These are phyloP conservation scores for Colletotrichum sidae DNA, from an alignment of 2,329 filamentous ascomycete species.

Conservation along the genomic window DNA sequence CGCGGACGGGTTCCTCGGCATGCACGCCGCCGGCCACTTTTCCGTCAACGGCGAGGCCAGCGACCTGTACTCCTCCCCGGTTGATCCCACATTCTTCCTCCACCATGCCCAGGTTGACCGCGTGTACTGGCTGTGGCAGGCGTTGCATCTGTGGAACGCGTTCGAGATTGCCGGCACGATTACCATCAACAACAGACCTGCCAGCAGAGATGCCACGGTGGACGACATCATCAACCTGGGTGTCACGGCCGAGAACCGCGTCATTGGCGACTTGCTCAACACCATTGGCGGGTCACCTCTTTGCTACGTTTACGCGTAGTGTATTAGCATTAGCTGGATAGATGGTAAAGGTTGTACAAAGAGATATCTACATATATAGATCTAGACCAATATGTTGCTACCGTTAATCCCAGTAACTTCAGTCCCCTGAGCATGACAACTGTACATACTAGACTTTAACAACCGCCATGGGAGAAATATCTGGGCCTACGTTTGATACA, in stretches of 20 bases:
- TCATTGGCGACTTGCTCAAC: constrained; percentile 48
- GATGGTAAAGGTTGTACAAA: too few species aligned
- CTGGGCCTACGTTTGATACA: too few species aligned
- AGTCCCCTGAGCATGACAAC: too few species aligned
- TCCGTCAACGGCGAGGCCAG: constrained; percentile 50
- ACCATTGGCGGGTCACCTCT: constrained; percentile 47
- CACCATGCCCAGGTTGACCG: constrained; percentile 45
- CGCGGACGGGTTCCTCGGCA: constrained; percentile 41
- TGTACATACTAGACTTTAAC: too few species aligned
- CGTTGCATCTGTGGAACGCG: constrained; percentile 39
- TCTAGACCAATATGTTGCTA: too few species aligned
- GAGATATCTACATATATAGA: too few species aligned
- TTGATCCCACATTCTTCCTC: constrained; percentile 44
- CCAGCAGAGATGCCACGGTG: constrained; percentile 38
- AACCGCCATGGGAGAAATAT: accelerated
- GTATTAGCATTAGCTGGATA: neutral
- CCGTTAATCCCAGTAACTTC: too few species aligned
- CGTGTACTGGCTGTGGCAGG: constrained; percentile 45
- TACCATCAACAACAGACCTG: constrained; percentile 39
- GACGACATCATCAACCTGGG: constrained; percentile 45
- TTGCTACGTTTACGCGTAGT: constrained; percentile 47
- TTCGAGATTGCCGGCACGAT: constrained; percentile 39
- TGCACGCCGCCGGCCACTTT: constrained; percentile 54
- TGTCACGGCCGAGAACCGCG: constrained; percentile 38
- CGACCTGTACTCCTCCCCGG: constrained; percentile 46